These are phyloP conservation scores for Solanum hybrid DNA, from an alignment of 305 asterid genomes.

Conservation along the genomic window DNA sequence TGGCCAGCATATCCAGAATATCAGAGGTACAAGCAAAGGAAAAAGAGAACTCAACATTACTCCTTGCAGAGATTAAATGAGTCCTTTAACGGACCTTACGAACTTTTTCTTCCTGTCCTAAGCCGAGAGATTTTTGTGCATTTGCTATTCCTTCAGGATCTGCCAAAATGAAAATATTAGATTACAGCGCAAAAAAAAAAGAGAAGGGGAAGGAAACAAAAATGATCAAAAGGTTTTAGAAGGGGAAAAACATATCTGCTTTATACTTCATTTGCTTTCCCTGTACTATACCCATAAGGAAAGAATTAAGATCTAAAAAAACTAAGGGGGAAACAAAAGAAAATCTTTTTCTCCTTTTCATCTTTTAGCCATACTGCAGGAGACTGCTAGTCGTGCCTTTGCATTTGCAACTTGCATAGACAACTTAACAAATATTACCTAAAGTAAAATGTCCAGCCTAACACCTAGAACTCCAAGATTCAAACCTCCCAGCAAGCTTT, in stretches of 20 bases:
- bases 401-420: background rate
- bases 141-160: constrained; percentile 86
- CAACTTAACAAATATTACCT: background rate
- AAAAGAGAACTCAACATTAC: background rate
- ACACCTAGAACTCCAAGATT: background rate
- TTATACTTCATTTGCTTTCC: background rate
- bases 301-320: background rate
- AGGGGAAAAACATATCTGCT: background rate
- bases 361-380: background rate
- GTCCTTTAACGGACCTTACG: constrained; percentile 55
- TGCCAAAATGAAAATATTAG: constrained; percentile 30
- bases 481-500: background rate
- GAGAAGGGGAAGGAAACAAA: background rate
- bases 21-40: background rate
- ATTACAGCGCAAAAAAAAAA: background rate
- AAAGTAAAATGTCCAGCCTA: background rate
- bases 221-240: background rate
- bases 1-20: background rate
- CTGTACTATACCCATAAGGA: background rate
- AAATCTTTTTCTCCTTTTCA: background rate
- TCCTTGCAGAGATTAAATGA: background rate
- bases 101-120: constrained; percentile 51
- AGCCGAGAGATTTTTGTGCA: constrained; percentile 73
- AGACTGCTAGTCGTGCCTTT: background rate
- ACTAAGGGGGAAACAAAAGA: background rate